These are phyloP conservation scores for Carex kokanica DNA, from an alignment of 176 grass and related monocot species.

Conservation along the genomic window DNA sequence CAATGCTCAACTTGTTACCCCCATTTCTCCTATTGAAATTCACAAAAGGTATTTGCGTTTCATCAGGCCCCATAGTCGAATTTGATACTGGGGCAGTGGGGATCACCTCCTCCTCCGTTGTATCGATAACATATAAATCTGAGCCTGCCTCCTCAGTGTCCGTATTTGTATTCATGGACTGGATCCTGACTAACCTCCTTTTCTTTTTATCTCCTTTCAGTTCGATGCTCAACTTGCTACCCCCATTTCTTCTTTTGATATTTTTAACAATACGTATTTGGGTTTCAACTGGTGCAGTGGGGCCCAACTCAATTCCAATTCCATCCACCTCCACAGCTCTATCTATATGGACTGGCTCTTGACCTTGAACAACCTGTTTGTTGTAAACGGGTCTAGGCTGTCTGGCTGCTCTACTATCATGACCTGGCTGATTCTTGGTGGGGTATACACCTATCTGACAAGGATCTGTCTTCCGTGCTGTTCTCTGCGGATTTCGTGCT, in stretches of 20 bases:
- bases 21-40: constrained; percentile 56
- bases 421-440: constrained; percentile 30
- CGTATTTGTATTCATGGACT: background rate
- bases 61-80: background rate
- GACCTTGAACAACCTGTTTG: background rate
- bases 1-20: constrained; percentile 17
- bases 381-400: background rate
- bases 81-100: background rate
- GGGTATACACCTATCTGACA: constrained; percentile 7
- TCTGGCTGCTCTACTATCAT: constrained; percentile 2
- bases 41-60: constrained; percentile 38
- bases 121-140: background rate
- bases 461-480: constrained; percentile 4
- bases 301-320: too few relatives aligned
- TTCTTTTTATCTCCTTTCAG: constrained; percentile 33
- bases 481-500: constrained; percentile 22
- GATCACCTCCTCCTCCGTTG: background rate
- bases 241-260: constrained; percentile 49
- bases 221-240: constrained; percentile 19
- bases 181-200: constrained; percentile 49
- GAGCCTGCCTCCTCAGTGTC: too few relatives aligned
- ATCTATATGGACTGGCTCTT: background rate
- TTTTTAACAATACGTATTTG: constrained; percentile 34
- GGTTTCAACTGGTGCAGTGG: background rate
- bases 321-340: too few relatives aligned